A percentile compares a stretch with the other conserved stretches of the same genome.
phyloP scores from a whole-genome alignment of 495 filamentous ascomycete species.

The Penicillium simplicissimum region DNA sequence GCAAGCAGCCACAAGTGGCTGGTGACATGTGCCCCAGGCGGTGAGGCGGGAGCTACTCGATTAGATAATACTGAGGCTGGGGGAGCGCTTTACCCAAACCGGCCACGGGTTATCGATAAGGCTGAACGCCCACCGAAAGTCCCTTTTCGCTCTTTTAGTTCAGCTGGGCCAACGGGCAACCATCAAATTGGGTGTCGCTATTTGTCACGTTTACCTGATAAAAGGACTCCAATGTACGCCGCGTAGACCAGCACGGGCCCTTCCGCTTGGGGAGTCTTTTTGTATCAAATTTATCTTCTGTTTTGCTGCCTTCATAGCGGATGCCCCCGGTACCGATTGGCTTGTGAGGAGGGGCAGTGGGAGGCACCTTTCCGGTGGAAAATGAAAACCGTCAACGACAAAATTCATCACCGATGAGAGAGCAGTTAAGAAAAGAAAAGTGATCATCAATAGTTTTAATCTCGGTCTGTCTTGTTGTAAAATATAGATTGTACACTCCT shows the following conservation, averaged over 20 bases:
- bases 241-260: conserved; percentile 27
- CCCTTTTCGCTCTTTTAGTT: conserved; percentile 18
- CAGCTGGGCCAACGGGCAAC: neutral
- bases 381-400: neutral
- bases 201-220: conserved; percentile 34
- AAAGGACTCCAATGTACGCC: conserved; percentile 31
- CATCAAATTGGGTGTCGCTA: conserved; percentile 29
- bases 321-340: conserved; percentile 20
- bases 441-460: too few relatives aligned
- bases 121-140: conserved; percentile 25
- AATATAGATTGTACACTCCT: neutral
- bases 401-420: too few relatives aligned
- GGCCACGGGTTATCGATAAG: conserved; percentile 28
- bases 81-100: conserved; percentile 1
- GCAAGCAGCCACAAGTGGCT: conserved; percentile 17
- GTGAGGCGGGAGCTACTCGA: neutral
- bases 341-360: neutral
- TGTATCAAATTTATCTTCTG: conserved; percentile 24
- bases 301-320: conserved; percentile 7
- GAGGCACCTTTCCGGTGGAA: neutral
- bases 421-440: too few relatives aligned
- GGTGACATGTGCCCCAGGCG: neutral
- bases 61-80: conserved; percentile 24
- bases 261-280: conserved; percentile 8
- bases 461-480: neutral